These are phyloP conservation scores for Curvularia hawaiiensis DNA, from an alignment of 2,329 filamentous ascomycete genomes.

Conservation along the genomic window DNA sequence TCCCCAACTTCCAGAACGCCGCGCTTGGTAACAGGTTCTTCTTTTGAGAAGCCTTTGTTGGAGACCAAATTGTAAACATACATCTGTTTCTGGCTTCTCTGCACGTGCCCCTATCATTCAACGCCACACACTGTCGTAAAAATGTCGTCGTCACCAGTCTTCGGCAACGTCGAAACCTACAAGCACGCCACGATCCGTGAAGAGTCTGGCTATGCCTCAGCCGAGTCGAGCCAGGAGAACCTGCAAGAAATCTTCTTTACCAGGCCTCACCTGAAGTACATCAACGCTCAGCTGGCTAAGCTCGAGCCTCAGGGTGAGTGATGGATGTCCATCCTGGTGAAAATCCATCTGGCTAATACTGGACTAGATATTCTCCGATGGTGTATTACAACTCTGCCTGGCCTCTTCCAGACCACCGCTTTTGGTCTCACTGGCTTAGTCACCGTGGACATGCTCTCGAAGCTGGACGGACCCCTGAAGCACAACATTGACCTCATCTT, in stretches of 20 bases:
- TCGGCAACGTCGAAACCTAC: constrained; percentile 30
- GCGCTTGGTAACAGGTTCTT: constrained; percentile 30
- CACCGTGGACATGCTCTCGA: constrained; percentile 71
- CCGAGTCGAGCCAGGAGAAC: constrained; percentile 63
- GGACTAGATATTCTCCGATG: constrained; percentile 80
- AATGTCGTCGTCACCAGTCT: constrained; percentile 43
- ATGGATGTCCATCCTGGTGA: neutral
- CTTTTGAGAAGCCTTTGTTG: constrained; percentile 23
- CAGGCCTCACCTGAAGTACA: constrained; percentile 82
- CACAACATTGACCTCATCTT: constrained; percentile 58
- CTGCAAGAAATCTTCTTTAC: constrained; percentile 85
- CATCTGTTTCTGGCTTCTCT: constrained; percentile 17
- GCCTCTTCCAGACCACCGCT: constrained; percentile 67
- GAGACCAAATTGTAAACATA: constrained; percentile 16
- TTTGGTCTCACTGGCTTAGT: constrained; percentile 59
- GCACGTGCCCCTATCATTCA: constrained; percentile 26
- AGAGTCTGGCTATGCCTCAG: constrained; percentile 87
- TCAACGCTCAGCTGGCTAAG: constrained; percentile 87
- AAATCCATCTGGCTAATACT: constrained; percentile 30
- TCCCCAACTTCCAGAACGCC: constrained; percentile 25
- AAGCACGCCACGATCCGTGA: constrained; percentile 46
- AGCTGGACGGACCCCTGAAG: constrained; percentile 67
- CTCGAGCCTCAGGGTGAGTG: constrained; percentile 75
- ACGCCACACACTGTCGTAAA: constrained; percentile 12
- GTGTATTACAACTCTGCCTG: constrained; percentile 88